These are phyloP conservation scores for Ephemerocybe angulata DNA, from an alignment of 768 basidiomycete genomes.

Conservation along the genomic window DNA sequence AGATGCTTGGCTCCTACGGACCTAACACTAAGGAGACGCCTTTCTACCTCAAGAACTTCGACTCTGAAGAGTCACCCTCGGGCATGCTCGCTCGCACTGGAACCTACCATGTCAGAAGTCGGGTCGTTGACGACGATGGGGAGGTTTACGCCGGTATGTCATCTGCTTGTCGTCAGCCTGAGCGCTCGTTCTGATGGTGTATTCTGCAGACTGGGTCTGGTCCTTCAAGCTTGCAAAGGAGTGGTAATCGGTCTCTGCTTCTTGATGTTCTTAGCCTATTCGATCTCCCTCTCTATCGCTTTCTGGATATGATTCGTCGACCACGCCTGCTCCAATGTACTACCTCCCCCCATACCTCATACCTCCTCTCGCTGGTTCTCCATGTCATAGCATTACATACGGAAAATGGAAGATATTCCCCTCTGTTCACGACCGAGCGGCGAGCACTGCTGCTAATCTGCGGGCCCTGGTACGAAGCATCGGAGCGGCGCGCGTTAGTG, in stretches of 20 bases:
- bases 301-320: neutral
- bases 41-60: slow-evolving; percentile 69
- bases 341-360: neutral
- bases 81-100: slow-evolving; percentile 85
- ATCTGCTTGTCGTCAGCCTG: neutral
- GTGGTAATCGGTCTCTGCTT: slow-evolving; percentile 52
- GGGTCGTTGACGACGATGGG: slow-evolving; percentile 86
- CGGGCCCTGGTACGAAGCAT: too few species aligned
- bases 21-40: slow-evolving; percentile 61
- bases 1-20: slow-evolving; percentile 94
- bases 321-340: slow-evolving; percentile 6
- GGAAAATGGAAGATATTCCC: neutral
- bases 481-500: too few species aligned
- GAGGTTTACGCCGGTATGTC: slow-evolving; percentile 71
- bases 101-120: slow-evolving; percentile 71
- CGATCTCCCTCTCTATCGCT: neutral
- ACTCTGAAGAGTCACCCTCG: slow-evolving; percentile 64
- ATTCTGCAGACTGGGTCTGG: slow-evolving; percentile 74
- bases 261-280: neutral
- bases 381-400: neutral
- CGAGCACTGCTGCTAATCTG: too few species aligned
- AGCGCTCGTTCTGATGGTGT: neutral
- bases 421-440: too few species aligned
- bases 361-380: neutral
- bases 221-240: slow-evolving; percentile 89